Percentiles rank a stretch among this genome's conserved stretches.
phyloP scores from a whole-genome alignment of 2,329 filamentous ascomycete genomes.

The Trichophyton schoenleinii region DNA sequence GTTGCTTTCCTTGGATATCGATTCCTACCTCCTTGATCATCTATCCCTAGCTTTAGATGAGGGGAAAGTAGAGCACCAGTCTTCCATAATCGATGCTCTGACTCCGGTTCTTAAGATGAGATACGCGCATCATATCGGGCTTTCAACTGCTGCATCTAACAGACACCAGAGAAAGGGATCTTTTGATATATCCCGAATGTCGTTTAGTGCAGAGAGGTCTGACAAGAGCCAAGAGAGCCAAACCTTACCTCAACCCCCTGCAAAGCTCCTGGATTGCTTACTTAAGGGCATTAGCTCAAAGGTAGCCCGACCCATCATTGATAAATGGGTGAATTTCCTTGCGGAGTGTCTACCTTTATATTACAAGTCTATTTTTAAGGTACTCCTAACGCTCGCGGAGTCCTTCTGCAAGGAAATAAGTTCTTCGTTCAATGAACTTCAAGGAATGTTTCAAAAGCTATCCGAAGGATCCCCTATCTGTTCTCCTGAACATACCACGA shows the following conservation, averaged over 20 bases:
- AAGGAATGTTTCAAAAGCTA: constrained; percentile 34
- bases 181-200: constrained; percentile 32
- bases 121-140: constrained; percentile 24
- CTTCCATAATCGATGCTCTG: constrained; percentile 65
- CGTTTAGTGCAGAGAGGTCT: constrained; percentile 34
- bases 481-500: constrained; percentile 48
- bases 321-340: constrained; percentile 84
- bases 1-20: constrained; percentile 43
- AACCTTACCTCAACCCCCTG: constrained; percentile 36
- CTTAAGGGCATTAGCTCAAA: constrained; percentile 65
- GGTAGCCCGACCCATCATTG: constrained; percentile 62
- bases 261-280: constrained; percentile 64
- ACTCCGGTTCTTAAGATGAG: constrained; percentile 58
- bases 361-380: constrained; percentile 72
- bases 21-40: constrained; percentile 56
- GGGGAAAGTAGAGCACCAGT: constrained; percentile 59
- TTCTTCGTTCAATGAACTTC: constrained; percentile 57
- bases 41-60: constrained; percentile 49
- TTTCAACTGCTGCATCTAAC: constrained; percentile 19
- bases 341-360: constrained; percentile 75
- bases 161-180: constrained; percentile 29
- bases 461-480: constrained; percentile 27
- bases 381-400: constrained; percentile 79
- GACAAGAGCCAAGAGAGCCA: constrained; percentile 29
- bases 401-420: constrained; percentile 72